Evolutionary conservation across 768 basidiomycete species (phyloP), one percentile per base, ranked within the genome.

Genomic region (Mycena olivaceomarginata): DNA sequence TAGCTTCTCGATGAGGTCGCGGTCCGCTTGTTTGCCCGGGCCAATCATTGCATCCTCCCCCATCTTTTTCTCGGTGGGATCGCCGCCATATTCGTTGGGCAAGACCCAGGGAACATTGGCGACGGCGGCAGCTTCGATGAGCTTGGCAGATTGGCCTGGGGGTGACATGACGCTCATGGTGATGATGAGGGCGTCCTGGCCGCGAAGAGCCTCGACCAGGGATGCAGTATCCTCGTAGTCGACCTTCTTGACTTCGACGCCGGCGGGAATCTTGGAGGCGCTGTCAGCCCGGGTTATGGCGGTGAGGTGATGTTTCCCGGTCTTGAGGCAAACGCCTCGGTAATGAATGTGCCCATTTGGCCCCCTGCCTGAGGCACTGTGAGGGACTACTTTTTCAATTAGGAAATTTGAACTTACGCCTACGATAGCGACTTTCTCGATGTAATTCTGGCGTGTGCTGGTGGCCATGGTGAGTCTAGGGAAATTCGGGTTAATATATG

Each of bases 391-490:
- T 63, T 63, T 43, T 63, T 40, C 37, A 43, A 40, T 43, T n/a
- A 43, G 62, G 20, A 63, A 41, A 63, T 41, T 39, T 63, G 62
- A 41, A 43, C 62, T 43, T 63, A 63, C 62, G 62, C 62, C 62
- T 40, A 63, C 62, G 62, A 63, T 56, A 56, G 53, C 53, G 53
- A 56, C 20, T 56, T 56, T 56, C 53, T 56, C 53, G 53, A 56
- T 56, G 53, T 56, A 56, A 56, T 56, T 56, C 53, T 56, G 7
- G 53, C 53, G 53, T 56, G 53, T 56, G 22, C 53, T 56, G 53
- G 53, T 56, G 53, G 53, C 20, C 53, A 56, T 56, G 53, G 8
- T 56, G 53, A 2, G n/a, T 56, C 53, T 56, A 56, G 53, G 53
- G 16, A 16, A 56, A 56, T 22, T 56, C 53, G 22, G 62, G 37